These are phyloP conservation scores for Hymenoscyphus linearis DNA, from an alignment of 2,329 filamentous ascomycete species.

Conservation along the genomic window DNA sequence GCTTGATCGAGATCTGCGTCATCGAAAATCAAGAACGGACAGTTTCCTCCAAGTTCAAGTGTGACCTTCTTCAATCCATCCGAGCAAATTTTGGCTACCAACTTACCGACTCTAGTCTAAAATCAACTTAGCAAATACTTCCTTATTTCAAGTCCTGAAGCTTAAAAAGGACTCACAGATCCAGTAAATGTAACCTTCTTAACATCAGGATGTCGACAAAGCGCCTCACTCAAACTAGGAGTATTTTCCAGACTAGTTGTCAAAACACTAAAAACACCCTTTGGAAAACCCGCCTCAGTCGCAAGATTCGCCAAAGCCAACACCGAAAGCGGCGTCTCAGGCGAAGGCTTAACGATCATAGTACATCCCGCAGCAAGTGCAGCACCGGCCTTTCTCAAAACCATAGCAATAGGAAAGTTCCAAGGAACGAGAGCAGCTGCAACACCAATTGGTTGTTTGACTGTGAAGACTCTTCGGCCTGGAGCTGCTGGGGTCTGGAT, in stretches of 20 bases:
- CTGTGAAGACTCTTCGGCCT: constrained; percentile 60
- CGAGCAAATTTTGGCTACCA: constrained; percentile 54
- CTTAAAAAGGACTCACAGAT: constrained; percentile 29
- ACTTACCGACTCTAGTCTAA: constrained; percentile 53
- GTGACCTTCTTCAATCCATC: constrained; percentile 60
- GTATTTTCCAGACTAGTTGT: constrained; percentile 54
- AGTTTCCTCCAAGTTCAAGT: constrained; percentile 60
- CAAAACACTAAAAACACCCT: constrained; percentile 56
- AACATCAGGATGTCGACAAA: constrained; percentile 51
- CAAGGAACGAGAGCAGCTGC: constrained; percentile 65
- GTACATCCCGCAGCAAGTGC: constrained; percentile 68
- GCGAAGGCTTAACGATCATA: constrained; percentile 68
- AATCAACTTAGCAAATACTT: neutral
- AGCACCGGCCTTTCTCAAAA: constrained; percentile 61
- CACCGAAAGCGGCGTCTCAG: constrained; percentile 57
- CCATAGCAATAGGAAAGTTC: constrained; percentile 67
- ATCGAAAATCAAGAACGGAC: constrained; percentile 59
- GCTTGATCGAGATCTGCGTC: constrained; percentile 57
- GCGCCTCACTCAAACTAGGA: constrained; percentile 46
- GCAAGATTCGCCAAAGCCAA: constrained; percentile 50
- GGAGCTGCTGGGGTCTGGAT: constrained; percentile 49
- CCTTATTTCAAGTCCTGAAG: neutral
- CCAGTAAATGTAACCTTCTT: constrained; percentile 61
- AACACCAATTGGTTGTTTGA: constrained; percentile 71
- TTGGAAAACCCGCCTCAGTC: constrained; percentile 49